These are phyloP conservation scores for Aspergillus floridensis DNA, from an alignment of 2,329 filamentous ascomycete species.

Conservation along the genomic window DNA sequence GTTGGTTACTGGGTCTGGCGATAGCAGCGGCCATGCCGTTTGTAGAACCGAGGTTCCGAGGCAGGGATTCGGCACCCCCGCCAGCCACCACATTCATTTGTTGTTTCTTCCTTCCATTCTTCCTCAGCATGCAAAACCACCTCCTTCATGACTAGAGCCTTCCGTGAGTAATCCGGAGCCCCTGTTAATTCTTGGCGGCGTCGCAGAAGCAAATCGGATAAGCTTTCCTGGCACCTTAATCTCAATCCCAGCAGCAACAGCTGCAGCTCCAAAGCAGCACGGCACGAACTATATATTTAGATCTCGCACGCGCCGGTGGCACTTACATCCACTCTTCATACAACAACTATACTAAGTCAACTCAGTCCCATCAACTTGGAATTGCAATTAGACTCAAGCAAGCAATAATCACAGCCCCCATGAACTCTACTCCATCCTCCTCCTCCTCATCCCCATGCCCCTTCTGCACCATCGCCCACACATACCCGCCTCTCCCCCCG, in stretches of 20 bases:
- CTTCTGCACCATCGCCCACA: slow-evolving; percentile 57
- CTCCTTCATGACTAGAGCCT: neutral
- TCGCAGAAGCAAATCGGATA: neutral
- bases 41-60: neutral
- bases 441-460: slow-evolving; percentile 43
- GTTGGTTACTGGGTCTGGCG: too few species aligned
- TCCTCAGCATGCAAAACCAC: neutral
- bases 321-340: too few species aligned
- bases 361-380: neutral
- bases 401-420: too few species aligned
- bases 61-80: neutral
- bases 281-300: neutral
- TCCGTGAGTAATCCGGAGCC: neutral
- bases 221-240: neutral
- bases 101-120: neutral
- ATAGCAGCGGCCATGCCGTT: neutral
- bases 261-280: neutral
- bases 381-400: neutral
- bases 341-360: neutral
- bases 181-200: neutral
- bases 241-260: too few species aligned
- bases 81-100: neutral
- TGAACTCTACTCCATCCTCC: neutral
- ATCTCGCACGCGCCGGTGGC: too few species aligned
- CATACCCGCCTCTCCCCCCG: slow-evolving; percentile 46